Evolutionary conservation across 148 eudicot species (phyloP).

Genomic region (Rhododendron williamsianum): DNA sequence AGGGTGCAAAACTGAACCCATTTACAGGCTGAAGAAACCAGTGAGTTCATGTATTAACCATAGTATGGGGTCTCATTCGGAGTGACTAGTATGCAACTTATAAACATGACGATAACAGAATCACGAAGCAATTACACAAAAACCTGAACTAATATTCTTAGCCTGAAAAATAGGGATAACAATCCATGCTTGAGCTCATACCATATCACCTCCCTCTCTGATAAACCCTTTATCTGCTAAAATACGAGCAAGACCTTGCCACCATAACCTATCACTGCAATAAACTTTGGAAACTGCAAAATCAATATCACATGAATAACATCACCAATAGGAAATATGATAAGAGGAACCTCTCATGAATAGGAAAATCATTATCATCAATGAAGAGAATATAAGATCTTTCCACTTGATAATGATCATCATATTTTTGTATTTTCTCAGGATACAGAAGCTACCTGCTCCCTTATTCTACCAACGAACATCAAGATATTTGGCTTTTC

Average conservation of each 20-base stretch:
- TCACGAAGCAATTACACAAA: not conserved
- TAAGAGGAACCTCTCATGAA: not conserved
- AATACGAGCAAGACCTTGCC: conserved; percentile 83
- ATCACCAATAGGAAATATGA: not conserved
- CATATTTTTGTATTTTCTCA: not conserved
- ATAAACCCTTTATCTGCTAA: conserved; percentile 70
- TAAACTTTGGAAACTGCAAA: conserved; percentile 36
- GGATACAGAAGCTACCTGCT: conserved; percentile 31
- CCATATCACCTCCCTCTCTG: conserved; percentile 46
- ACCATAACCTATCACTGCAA: conserved; percentile 57
- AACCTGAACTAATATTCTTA: not conserved
- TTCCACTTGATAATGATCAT: not conserved
- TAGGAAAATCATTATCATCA: not conserved
- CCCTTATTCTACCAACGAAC: conserved; percentile 53
- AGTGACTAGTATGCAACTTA: not conserved
- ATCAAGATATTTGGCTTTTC: conserved; percentile 47
- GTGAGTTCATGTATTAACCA: not conserved
- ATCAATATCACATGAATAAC: conserved; percentile 6
- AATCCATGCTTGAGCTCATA: conserved; percentile 16
- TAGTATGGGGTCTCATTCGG: not conserved
- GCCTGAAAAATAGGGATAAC: not conserved
- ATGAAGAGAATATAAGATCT: not conserved
- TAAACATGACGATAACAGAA: not conserved
- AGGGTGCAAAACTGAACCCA: not conserved
- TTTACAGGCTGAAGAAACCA: not conserved